Percentiles rank a stretch among this genome's conserved stretches.
phyloP scores from a whole-genome alignment of 257 asterid genomes.

The Solanum lignicaule region DNA sequence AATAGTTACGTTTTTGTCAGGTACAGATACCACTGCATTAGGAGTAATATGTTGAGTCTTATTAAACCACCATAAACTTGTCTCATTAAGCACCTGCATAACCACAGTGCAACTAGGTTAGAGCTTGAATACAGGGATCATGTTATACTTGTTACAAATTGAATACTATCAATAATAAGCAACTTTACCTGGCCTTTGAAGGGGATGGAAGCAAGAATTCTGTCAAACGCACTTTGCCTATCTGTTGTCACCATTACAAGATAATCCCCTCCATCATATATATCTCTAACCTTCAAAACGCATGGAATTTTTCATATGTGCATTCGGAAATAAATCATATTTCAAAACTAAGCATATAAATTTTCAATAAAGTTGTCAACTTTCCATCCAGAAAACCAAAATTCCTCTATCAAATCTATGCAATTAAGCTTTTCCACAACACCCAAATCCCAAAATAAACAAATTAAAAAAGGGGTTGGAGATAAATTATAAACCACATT shows the following conservation, averaged over 20 bases:
- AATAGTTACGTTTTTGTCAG: constrained; percentile 83
- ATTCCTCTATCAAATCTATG: not conserved
- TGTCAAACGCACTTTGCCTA: constrained; percentile 90
- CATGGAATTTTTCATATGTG: not conserved
- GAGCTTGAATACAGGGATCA: not conserved
- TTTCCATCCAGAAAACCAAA: not conserved
- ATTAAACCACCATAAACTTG: constrained; percentile 92
- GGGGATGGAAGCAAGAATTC: constrained; percentile 93
- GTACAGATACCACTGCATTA: constrained; percentile 71
- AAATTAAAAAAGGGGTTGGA: not conserved
- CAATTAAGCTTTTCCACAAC: not conserved
- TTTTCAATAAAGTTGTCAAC: not conserved
- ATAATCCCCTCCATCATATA: constrained; percentile 78
- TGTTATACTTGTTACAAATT: not conserved
- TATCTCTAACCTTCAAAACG: constrained; percentile 75
- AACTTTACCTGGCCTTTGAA: constrained; percentile 79
- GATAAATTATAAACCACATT: not conserved
- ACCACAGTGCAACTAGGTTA: not conserved
- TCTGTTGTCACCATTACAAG: constrained; percentile 87
- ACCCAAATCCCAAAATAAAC: not conserved
- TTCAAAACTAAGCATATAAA: not conserved
- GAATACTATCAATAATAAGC: not conserved
- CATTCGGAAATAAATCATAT: not conserved
- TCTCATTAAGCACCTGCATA: constrained; percentile 80
- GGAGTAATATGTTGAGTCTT: constrained; percentile 73